These are phyloP conservation scores for Tulasnella sp. DNA, from an alignment of 768 basidiomycete species.

Conservation along the genomic window DNA sequence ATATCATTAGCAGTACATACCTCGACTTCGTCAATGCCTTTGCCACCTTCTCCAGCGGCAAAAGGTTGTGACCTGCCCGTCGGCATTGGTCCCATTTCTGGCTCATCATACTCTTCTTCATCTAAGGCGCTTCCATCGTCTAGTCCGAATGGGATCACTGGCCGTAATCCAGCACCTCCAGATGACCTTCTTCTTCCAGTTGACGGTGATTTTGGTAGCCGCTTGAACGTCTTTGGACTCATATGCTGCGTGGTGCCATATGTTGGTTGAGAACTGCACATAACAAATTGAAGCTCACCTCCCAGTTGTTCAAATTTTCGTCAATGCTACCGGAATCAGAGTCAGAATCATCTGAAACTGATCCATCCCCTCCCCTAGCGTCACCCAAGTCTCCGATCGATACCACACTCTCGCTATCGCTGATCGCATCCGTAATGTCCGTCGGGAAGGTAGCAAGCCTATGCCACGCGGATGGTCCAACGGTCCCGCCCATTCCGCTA, in stretches of 20 bases:
- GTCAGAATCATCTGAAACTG: slow-evolving; percentile 38
- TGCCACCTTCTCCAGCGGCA: slow-evolving; percentile 47
- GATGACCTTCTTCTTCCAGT: slow-evolving; percentile 59
- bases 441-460: slow-evolving; percentile 66
- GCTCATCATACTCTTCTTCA: slow-evolving; percentile 61
- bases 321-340: slow-evolving; percentile 41
- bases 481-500: no score
- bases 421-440: slow-evolving; percentile 76
- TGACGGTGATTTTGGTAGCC: slow-evolving; percentile 82
- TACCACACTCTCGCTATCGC: slow-evolving; percentile 87
- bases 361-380: slow-evolving; percentile 48
- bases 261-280: neutral
- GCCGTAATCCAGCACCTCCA: slow-evolving; percentile 71
- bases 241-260: slow-evolving; percentile 53
- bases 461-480: slow-evolving; percentile 73
- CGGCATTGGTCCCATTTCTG: slow-evolving; percentile 61
- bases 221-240: slow-evolving; percentile 91
- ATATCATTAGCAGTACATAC: slow-evolving; percentile 8
- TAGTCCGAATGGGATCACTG: slow-evolving; percentile 63
- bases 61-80: slow-evolving; percentile 63
- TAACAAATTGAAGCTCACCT: slow-evolving; percentile 39
- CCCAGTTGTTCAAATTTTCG: slow-evolving; percentile 91
- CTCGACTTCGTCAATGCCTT: slow-evolving; percentile 74
- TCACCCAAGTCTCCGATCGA: slow-evolving; percentile 82
- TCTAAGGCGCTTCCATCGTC: slow-evolving; percentile 60